A percentile compares a stretch with the other conserved stretches of the same genome.
phyloP scores from a whole-genome alignment of 2,329 filamentous ascomycete species.

The Alternaria burnsii region DNA sequence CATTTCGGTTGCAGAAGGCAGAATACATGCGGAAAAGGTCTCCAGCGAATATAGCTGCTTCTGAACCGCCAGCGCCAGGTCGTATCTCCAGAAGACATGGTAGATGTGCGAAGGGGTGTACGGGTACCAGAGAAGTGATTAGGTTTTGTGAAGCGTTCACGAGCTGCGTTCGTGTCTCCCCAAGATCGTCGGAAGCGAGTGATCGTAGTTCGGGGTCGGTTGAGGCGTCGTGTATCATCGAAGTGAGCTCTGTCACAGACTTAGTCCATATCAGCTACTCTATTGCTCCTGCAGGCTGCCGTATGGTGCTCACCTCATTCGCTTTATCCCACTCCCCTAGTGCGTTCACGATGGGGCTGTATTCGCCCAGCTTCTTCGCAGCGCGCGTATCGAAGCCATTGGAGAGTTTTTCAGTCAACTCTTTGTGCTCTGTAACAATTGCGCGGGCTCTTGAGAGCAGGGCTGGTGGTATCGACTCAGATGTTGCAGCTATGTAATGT shows the following conservation, averaged over 20 bases:
- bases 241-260: conserved; percentile 73
- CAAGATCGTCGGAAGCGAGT: conserved; percentile 74
- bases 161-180: conserved; percentile 69
- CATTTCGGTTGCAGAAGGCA: conserved; percentile 74
- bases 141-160: conserved; percentile 71
- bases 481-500: conserved; percentile 27
- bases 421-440: conserved; percentile 64
- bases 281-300: not conserved
- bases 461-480: conserved; percentile 59
- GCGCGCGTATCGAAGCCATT: conserved; percentile 63
- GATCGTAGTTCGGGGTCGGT: conserved; percentile 67
- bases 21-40: conserved; percentile 92
- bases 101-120: conserved; percentile 87
- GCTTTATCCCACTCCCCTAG: conserved; percentile 67
- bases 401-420: conserved; percentile 61
- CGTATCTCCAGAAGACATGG: conserved; percentile 92
- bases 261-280: conserved; percentile 43
- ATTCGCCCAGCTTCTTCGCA: conserved; percentile 67
- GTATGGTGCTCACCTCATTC: conserved; percentile 58
- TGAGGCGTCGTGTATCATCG: conserved; percentile 74
- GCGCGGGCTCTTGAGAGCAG: conserved; percentile 65
- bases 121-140: conserved; percentile 80
- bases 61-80: conserved; percentile 89
- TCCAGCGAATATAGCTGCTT: conserved; percentile 89
- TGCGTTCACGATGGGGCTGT: conserved; percentile 61